Evolutionary conservation across 495 filamentous ascomycete species (phyloP).

Genomic region (Cercophora newfieldiana): DNA sequence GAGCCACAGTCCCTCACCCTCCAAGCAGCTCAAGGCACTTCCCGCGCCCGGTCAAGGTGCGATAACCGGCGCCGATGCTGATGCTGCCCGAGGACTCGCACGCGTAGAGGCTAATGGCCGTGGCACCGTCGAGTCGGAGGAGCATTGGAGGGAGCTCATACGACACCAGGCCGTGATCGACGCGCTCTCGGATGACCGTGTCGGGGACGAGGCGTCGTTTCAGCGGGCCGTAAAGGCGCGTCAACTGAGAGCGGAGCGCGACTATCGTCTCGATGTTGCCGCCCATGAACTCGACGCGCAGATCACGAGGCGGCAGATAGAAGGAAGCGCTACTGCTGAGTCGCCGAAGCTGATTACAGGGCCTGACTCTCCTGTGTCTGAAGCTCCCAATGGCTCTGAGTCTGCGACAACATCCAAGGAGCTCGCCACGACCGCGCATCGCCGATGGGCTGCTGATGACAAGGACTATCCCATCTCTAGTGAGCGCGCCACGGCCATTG

Average conservation of each 20-base stretch:
- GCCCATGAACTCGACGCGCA: conserved; percentile 24
- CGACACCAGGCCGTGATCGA: conserved; percentile 65
- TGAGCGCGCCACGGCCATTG: conserved; percentile 65
- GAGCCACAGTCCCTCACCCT: background rate
- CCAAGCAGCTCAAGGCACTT: conserved; percentile 4
- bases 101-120: background rate
- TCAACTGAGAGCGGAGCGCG: conserved; percentile 54
- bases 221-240: conserved; percentile 60
- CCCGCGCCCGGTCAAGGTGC: background rate
- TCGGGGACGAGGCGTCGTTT: conserved; percentile 64
- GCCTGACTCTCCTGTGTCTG: background rate
- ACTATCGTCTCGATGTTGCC: conserved; percentile 42
- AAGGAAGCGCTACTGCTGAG: background rate
- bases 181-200: conserved; percentile 62
- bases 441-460: conserved; percentile 65
- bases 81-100: background rate
- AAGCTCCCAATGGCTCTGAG: background rate
- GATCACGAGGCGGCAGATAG: background rate
- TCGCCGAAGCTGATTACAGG: background rate
- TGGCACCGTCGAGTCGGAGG: conserved; percentile 43
- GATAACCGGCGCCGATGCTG: background rate
- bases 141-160: conserved; percentile 53
- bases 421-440: background rate
- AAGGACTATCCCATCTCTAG: conserved; percentile 69
- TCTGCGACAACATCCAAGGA: background rate